Evolutionary conservation across 805 yeast genomes (phyloP).

Genomic region (Tetrapisispora phaffii): DNA sequence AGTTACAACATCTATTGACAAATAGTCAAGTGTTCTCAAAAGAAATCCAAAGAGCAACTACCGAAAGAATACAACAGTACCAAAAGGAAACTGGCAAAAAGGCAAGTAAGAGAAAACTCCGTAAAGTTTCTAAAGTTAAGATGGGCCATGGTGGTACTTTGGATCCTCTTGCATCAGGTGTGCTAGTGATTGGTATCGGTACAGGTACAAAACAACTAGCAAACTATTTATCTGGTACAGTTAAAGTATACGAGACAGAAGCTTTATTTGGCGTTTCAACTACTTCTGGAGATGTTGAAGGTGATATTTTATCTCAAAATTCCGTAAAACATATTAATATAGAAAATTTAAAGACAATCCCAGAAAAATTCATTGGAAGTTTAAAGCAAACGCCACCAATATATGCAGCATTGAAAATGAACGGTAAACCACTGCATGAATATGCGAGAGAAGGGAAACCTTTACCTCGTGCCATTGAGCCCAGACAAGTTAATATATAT

Average conservation of each 20-base stretch:
- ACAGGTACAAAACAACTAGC: conserved; percentile 76
- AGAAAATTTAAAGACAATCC: conserved; percentile 40
- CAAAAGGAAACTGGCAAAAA: conserved; percentile 34
- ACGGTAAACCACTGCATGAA: conserved; percentile 88
- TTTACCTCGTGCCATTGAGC: conserved; percentile 71
- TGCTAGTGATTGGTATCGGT: conserved; percentile 85
- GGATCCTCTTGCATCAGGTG: conserved; percentile 95
- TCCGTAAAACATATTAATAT: conserved; percentile 47
- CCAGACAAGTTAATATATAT: conserved; percentile 57
- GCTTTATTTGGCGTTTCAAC: conserved; percentile 86
- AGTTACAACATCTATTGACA: conserved; percentile 54
- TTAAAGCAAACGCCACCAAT: conserved; percentile 90
- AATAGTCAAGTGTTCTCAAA: conserved; percentile 46
- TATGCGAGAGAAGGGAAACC: conserved; percentile 86
- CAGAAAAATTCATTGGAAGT: conserved; percentile 65
- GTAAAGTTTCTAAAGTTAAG: conserved; percentile 52
- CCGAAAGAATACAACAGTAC: conserved; percentile 35
- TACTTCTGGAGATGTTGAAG: conserved; percentile 90
- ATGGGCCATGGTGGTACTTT: conserved; percentile 98
- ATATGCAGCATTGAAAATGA: conserved; percentile 86
- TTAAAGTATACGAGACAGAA: conserved; percentile 70
- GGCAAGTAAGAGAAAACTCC: conserved; percentile 42
- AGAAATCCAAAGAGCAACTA: conserved; percentile 42
- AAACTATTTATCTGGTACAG: conserved; percentile 60
- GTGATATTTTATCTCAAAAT: conserved; percentile 58